Base-by-base conservation (phyloP, 2,329 filamentous ascomycete genomes). In the Didymella exigua region DNA sequence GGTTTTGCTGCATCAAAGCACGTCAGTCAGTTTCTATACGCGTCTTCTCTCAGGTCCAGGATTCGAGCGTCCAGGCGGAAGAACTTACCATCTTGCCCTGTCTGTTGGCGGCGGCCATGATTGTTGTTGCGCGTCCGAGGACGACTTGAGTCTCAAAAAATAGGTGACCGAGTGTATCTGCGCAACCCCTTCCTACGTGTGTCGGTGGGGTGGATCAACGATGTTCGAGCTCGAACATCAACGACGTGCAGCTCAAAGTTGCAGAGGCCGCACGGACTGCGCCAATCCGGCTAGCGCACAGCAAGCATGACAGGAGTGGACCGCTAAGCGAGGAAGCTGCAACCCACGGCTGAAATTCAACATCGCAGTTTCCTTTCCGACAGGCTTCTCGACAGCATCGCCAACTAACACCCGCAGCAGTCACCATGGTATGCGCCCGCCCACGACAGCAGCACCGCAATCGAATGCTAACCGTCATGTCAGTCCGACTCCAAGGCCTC, bases 21-120 rank as follows among this genome's bases (percentile, higher is more conserved):
- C 75, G 77, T 75, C 67, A 77, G 73, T 76, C 75, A 72, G 73
- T 67, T 69, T 62, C 70, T 74, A 76, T 74, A 69, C 75, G 80
- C 75, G 70, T 78, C 70, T 74, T 77, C 75, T 67, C 63, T 72
- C 66, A 72, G 66, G 65, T 59, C 63, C 60, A 65, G 63, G 65
- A 65, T 50, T 61, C 56, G 76, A 75, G 75, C 54, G 56, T 54
- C 66, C 68, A 69, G 67, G 69, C 62, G 62, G 67, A 61, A 58
- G 59, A 59, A 87, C 91, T 84, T 83, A 98, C 95, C 95, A 99
- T 98, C 85, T 99, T 98, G 80, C 95, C 95, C 80, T 97, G 93
- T 80, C 96, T 96, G 85, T 96, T 93, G 34, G 73, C 68, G 46
- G 77, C 73, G 55, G 69, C 66, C 79, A 81, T 82, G 65, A 34